A percentile compares a stretch with the other conserved stretches of the same genome.
phyloP scores from a whole-genome alignment of 768 basidiomycete genomes.

The Peribolospora kevripleyi region DNA sequence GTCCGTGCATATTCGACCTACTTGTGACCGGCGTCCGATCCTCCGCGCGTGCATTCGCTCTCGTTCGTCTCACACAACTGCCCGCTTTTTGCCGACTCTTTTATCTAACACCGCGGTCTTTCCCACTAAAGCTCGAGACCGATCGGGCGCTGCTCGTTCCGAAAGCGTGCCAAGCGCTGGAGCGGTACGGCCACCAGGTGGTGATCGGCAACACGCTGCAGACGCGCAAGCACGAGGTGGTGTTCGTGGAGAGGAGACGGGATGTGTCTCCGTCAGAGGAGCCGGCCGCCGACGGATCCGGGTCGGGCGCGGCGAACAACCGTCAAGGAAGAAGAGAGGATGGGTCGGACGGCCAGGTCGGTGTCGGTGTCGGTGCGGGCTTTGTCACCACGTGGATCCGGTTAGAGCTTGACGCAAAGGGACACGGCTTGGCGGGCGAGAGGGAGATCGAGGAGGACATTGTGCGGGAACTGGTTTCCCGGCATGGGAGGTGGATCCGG shows the following conservation, averaged over 20 bases:
- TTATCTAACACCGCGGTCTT: not conserved
- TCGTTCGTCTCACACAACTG: not conserved
- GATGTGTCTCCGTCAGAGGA: slow-evolving; percentile 11
- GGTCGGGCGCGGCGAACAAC: not conserved
- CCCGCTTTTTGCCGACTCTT: not conserved
- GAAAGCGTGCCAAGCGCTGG: slow-evolving; percentile 64
- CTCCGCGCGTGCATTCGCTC: not conserved
- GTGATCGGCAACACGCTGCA: slow-evolving; percentile 94
- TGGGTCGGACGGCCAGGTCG: slow-evolving; percentile 16
- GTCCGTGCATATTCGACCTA: not conserved
- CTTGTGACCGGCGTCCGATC: not conserved
- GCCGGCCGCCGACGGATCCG: not conserved
- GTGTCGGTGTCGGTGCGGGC: not conserved
- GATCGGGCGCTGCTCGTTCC: slow-evolving; percentile 60
- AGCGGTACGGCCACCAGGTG: slow-evolving; percentile 87
- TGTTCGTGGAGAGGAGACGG: slow-evolving; percentile 34
- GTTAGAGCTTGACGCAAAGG: slow-evolving; percentile 11
- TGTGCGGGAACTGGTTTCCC: slow-evolving; percentile 41
- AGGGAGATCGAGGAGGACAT: slow-evolving; percentile 92
- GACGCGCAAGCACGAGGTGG: slow-evolving; percentile 69
- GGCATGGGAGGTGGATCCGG: slow-evolving; percentile 46
- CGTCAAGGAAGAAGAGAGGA: slow-evolving; percentile 14
- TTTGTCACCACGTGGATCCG: slow-evolving; percentile 6
- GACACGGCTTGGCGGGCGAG: slow-evolving; percentile 19
- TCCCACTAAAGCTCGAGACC: slow-evolving; percentile 60